Percentiles rank a stretch among this genome's conserved stretches.
phyloP scores from a whole-genome alignment of 371 early-diverging fungal species.

The Fennellomyces sp. region DNA sequence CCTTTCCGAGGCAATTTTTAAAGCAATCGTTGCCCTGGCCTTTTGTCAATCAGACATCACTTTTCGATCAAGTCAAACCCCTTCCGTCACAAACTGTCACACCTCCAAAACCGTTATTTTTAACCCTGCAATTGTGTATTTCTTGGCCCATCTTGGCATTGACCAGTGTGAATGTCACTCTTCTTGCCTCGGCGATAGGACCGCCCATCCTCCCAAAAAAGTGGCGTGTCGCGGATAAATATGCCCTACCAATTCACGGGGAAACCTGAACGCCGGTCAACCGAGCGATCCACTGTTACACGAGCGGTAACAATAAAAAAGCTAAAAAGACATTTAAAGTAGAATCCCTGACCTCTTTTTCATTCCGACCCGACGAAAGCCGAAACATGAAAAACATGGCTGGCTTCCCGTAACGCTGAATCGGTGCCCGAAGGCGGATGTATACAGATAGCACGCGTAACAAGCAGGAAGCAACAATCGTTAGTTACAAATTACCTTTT shows the following conservation, averaged over 20 bases:
- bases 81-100: not conserved
- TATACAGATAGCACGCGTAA: too few relatives aligned
- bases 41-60: not conserved
- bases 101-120: too few relatives aligned
- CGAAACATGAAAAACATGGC: conserved; percentile 1
- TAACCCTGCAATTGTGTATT: too few relatives aligned
- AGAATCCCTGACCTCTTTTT: not conserved
- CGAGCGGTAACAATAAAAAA: not conserved
- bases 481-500: not conserved
- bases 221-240: conserved; percentile 6
- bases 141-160: too few relatives aligned
- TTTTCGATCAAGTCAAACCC: not conserved
- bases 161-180: too few relatives aligned
- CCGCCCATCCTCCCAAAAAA: not conserved
- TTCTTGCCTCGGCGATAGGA: not conserved
- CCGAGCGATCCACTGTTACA: not conserved
- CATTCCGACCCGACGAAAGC: not conserved
- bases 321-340: not conserved
- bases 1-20: not conserved
- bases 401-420: not conserved
- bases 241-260: not conserved
- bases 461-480: too few relatives aligned
- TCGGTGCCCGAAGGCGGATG: too few relatives aligned
- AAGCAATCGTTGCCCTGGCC: too few relatives aligned
- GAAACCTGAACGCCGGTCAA: not conserved